Conservation (phyloP, 805 yeast species). For the Nakazawaea peltata region DNA sequence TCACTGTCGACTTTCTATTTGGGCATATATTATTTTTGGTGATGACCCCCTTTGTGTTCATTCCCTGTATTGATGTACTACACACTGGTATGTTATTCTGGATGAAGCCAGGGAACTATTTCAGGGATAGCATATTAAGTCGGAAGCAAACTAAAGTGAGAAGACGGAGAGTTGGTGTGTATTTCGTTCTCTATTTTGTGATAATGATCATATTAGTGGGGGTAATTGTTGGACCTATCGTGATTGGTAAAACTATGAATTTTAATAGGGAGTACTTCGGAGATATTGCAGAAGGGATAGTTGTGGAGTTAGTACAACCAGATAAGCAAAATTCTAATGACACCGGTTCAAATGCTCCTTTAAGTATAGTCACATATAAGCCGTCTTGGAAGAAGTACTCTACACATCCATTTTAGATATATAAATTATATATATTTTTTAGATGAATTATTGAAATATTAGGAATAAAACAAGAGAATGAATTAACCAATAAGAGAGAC, state of each 20-base stretch:
- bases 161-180: slow-evolving; percentile 32
- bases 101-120: slow-evolving; percentile 31
- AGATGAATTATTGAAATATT: no score
- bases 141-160: slow-evolving; percentile 30
- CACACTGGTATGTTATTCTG: slow-evolving; percentile 44
- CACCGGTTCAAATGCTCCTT: slow-evolving; percentile 52
- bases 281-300: slow-evolving; percentile 3
- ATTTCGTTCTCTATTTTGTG: slow-evolving; percentile 34
- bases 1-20: slow-evolving; percentile 38
- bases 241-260: no score
- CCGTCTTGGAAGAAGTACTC: slow-evolving; percentile 8
- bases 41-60: slow-evolving; percentile 30
- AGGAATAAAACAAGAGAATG: no score
- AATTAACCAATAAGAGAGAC: no score
- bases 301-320: slow-evolving; percentile 47
- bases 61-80: slow-evolving; percentile 40
- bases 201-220: slow-evolving; percentile 30
- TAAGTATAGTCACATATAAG: slow-evolving; percentile 30
- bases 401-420: background rate
- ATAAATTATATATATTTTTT: no score
- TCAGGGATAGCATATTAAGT: slow-evolving; percentile 31
- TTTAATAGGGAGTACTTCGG: no score
- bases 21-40: slow-evolving; percentile 33
- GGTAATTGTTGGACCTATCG: slow-evolving; percentile 39
- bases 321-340: slow-evolving; percentile 54